These are phyloP conservation scores for Ogataea ganodermae DNA, from an alignment of 805 yeast genomes.

Conservation along the genomic window DNA sequence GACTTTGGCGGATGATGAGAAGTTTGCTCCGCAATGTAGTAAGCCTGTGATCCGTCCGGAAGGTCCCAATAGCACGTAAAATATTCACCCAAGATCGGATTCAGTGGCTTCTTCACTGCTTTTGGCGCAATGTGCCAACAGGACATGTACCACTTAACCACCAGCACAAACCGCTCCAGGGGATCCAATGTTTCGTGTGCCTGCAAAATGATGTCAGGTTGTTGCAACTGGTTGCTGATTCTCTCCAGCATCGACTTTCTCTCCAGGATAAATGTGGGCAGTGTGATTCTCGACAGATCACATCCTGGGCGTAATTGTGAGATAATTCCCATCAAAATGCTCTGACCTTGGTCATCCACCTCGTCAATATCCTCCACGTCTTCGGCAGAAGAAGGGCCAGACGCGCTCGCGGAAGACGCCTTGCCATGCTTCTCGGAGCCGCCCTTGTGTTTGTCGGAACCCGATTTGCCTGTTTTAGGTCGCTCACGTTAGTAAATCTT, in stretches of 20 bases:
- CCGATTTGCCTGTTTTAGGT: constrained; percentile 20
- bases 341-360: constrained; percentile 86
- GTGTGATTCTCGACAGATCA: constrained; percentile 85
- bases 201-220: constrained; percentile 69
- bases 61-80: constrained; percentile 93
- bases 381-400: constrained; percentile 10
- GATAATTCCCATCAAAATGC: constrained; percentile 82
- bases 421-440: constrained; percentile 13
- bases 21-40: constrained; percentile 89
- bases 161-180: constrained; percentile 66
- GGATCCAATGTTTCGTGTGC: constrained; percentile 66
- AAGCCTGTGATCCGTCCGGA: constrained; percentile 66
- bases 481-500: not conserved
- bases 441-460: constrained; percentile 23
- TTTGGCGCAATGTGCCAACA: constrained; percentile 99
- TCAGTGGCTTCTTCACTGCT: constrained; percentile 95
- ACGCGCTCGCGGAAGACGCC: not conserved
- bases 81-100: constrained; percentile 91
- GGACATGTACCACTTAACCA: constrained; percentile 87
- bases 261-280: constrained; percentile 94
- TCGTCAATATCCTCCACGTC: constrained; percentile 82
- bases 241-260: constrained; percentile 96
- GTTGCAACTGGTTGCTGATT: constrained; percentile 83
- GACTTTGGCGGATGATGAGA: constrained; percentile 99
- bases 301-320: constrained; percentile 91